Conservation (phyloP, 2,329 filamentous ascomycete genomes). For the Curvularia verruculosa region DNA sequence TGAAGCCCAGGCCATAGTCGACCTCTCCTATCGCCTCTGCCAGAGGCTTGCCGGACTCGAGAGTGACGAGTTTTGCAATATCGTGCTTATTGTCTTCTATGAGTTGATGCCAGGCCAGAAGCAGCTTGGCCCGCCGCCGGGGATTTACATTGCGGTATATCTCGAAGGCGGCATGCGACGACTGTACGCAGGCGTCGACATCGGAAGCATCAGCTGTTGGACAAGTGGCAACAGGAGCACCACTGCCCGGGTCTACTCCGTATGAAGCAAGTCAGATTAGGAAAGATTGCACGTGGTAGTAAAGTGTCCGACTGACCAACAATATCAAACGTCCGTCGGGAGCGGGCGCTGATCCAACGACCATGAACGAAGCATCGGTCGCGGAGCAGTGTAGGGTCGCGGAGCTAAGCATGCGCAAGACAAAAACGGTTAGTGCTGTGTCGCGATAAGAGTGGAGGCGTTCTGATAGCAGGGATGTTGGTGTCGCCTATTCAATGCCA, state of each 20-base stretch:
- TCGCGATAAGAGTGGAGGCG: background rate
- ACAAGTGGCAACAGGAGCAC: background rate
- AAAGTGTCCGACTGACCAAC: background rate
- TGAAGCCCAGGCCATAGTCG: conserved; percentile 29
- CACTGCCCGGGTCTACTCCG: background rate
- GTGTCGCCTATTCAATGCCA: background rate
- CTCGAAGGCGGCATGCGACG: conserved; percentile 3
- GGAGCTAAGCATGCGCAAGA: background rate
- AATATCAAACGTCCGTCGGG: background rate
- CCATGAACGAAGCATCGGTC: conserved; percentile 1
- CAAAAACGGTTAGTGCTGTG: background rate
- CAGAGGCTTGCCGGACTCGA: conserved; percentile 65
- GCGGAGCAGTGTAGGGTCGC: background rate
- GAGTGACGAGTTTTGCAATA: background rate
- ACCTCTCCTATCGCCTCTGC: conserved; percentile 49
- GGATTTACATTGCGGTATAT: background rate
- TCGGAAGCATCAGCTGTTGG: background rate
- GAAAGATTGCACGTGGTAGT: background rate
- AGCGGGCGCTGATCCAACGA: background rate
- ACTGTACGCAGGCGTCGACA: conserved; percentile 3
- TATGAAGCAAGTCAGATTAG: background rate
- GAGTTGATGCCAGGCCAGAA: conserved; percentile 2
- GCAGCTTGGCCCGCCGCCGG: background rate
- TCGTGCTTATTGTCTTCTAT: conserved; percentile 3
- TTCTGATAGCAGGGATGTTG: background rate